Evolutionary conservation across 2,329 filamentous ascomycete genomes (phyloP), one percentile per base, ranked within the genome.

Genomic region (Geosmithia flava): DNA sequence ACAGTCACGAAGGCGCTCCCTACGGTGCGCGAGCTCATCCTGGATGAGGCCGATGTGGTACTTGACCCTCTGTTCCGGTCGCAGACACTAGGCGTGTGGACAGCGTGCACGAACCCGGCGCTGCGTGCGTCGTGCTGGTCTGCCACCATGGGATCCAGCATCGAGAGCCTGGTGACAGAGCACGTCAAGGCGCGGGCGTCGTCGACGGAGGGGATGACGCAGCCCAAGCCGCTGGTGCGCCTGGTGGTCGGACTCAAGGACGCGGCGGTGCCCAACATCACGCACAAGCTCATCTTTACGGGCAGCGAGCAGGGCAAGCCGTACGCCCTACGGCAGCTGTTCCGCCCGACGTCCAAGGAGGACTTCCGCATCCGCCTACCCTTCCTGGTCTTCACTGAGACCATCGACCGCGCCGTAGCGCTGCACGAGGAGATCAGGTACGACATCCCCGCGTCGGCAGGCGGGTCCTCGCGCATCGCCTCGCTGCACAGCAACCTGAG

Each of bases 201-300:
- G 42, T 60, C 52, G 39, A 65, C 73, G 54, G 27, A 3, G 5
- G 20, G 17, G 4, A 58, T 55, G 19, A 53, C 57, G 37, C 53
- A 55, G 13, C 59, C 59, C 27, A 71, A 67, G 52, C 81, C 73
- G 20, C 71, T 96, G 2, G 64, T 97, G 53, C 84, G 93, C 43
- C 74, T 97, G 6, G 88, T 98, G 6, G 88, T 97, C n/a, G 93
- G 93, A 4, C 71, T 98, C 45, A 97, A 97, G 67, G 93, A 98
- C 65, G 90, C 89, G 2, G 90, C 91, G 2, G 85, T 98, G 46
- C 90, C 93, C 42, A 95, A 94, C 57, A 85, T 98, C 53, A 76
- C 83, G 29, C 93, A 98, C 69, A 85, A 83, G 55, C 81, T 98
- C 23, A 80, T 84, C 29, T 98, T 97, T 66, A 87, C 89, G 33